Percentiles rank a stretch among this genome's conserved stretches.
Evolutionary conservation across 208 protist genomes (phyloP).

Genomic region (Strigomonas galati): DNA sequence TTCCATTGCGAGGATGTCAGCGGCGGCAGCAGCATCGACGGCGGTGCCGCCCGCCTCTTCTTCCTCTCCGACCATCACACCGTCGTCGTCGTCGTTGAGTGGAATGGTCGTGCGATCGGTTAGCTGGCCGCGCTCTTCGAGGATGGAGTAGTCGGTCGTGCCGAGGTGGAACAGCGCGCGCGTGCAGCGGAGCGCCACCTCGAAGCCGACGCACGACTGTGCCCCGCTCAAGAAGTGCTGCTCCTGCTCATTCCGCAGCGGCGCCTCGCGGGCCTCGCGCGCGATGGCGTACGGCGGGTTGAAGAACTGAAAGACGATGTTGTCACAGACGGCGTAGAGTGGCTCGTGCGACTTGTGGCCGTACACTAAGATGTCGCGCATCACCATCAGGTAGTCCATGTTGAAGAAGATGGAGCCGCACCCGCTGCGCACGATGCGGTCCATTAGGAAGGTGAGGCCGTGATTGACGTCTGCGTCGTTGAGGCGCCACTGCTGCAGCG

Average conservation of each 20-base stretch:
- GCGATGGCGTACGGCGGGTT: slow-evolving; percentile 69
- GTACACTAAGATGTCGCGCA: slow-evolving; percentile 68
- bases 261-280: slow-evolving; percentile 34
- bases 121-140: slow-evolving; percentile 78
- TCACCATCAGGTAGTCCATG: slow-evolving; percentile 65
- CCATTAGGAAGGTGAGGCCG: slow-evolving; percentile 73
- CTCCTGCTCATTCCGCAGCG: slow-evolving; percentile 23
- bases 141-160: slow-evolving; percentile 67
- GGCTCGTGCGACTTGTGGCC: slow-evolving; percentile 62
- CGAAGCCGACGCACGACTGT: slow-evolving; percentile 79
- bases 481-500: slow-evolving; percentile 71
- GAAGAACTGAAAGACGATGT: slow-evolving; percentile 83
- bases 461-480: slow-evolving; percentile 80
- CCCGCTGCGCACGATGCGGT: slow-evolving; percentile 45
- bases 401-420: slow-evolving; percentile 67
- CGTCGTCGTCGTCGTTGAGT: slow-evolving; percentile 21
- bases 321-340: slow-evolving; percentile 74
- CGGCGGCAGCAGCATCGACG: background rate
- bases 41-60: background rate
- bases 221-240: slow-evolving; percentile 50
- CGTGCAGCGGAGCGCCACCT: slow-evolving; percentile 78
- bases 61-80: background rate
- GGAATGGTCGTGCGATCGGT: slow-evolving; percentile 50
- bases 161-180: slow-evolving; percentile 75
- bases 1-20: background rate